Percentiles rank a stretch among this genome's conserved stretches.
Evolutionary conservation across 805 yeast species (phyloP).

Genomic region (Monosporozyma siamensis): DNA sequence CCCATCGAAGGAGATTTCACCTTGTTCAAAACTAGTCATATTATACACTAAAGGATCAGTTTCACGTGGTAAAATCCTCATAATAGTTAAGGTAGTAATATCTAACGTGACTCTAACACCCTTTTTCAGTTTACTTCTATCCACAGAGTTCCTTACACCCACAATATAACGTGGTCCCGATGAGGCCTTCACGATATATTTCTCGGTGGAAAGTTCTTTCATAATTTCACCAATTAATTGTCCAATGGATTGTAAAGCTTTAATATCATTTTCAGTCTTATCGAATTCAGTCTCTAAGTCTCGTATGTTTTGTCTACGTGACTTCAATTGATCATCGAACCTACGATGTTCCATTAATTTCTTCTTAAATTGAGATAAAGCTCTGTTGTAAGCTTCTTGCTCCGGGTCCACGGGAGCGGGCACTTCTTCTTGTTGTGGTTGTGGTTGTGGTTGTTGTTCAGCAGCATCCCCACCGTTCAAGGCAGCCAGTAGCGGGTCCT

Average conservation of each 20-base stretch:
- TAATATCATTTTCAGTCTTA: conserved; percentile 93
- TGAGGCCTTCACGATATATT: conserved; percentile 92
- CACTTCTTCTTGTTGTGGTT: conserved; percentile 15
- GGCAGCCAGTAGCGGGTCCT: conserved; percentile 71
- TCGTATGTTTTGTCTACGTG: conserved; percentile 71
- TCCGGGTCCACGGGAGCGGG: conserved; percentile 51
- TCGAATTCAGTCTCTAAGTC: conserved; percentile 76
- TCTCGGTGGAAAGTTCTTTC: conserved; percentile 88
- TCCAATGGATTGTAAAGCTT: conserved; percentile 93
- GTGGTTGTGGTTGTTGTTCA: conserved; percentile 1
- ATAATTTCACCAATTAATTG: conserved; percentile 95
- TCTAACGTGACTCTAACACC: conserved; percentile 96
- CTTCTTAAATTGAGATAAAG: conserved; percentile 68
- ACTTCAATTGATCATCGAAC: conserved; percentile 87
- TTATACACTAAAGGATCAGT: conserved; percentile 97
- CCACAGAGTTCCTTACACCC: conserved; percentile 90
- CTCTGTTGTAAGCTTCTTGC: conserved; percentile 48
- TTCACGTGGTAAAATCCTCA: conserved; percentile 95
- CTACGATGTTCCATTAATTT: conserved; percentile 87
- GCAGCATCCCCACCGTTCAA: conserved; percentile 24
- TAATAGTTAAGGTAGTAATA: conserved; percentile 94
- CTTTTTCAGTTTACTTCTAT: conserved; percentile 71
- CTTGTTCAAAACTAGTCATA: conserved; percentile 98
- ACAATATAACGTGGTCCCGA: conserved; percentile 97
- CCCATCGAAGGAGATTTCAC: conserved; percentile 94